Base-by-base conservation (phyloP, 1,284 basidiomycete species). In the Apiotrichum mycotoxinovorans region DNA sequence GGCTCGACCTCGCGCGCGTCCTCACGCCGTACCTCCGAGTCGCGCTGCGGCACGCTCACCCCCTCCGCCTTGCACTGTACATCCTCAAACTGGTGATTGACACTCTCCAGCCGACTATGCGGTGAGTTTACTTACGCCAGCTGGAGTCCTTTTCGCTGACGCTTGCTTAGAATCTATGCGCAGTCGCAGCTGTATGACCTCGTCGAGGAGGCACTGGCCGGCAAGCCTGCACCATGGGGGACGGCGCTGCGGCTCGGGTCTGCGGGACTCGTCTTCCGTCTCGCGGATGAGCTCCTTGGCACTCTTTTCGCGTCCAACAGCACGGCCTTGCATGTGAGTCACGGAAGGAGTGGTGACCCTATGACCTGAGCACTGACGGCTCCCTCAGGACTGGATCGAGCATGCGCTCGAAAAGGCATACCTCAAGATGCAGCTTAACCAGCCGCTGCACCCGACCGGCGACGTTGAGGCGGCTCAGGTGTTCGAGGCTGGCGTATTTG, bases 391-490 rank as follows among this genome's bases (percentile, higher is more conserved):
- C 46, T 86, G 87, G 4, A 83, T 87, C 41, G 82, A 83, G 23
- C 87, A 86, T 67, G 80, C 83, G 45, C 83, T 91, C 66, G 88
- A 91, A 72, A 84, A 85, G 63, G 81, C 85, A 53, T 89, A 89
- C 71, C 81, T 91, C 71, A 82, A 85, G 61, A 85, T 87, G 63
- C 84, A 87, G 57, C 79, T 91, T 23, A 84, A 83, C 44, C 81
- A 89, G 55, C 88, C 91, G 66, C 81, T 88, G 41, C 85, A 88
- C 7, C 79, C 89, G 49, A 80, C 85, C 46, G 86, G 88, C 67
- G 85, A 87, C 35, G 71, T 79, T 59, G 79, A 87, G 17, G 83
- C 85, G 52, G 87, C 88, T 64, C 81, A 91, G 35, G 79, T 91
- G 18, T 85, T 87, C 63, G 89, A 91, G 76, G 88, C 88, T 17